A percentile compares a stretch with the other conserved stretches of the same genome.
Conservation (phyloP, 257 asterid species). For the Petunia secreta region DNA sequence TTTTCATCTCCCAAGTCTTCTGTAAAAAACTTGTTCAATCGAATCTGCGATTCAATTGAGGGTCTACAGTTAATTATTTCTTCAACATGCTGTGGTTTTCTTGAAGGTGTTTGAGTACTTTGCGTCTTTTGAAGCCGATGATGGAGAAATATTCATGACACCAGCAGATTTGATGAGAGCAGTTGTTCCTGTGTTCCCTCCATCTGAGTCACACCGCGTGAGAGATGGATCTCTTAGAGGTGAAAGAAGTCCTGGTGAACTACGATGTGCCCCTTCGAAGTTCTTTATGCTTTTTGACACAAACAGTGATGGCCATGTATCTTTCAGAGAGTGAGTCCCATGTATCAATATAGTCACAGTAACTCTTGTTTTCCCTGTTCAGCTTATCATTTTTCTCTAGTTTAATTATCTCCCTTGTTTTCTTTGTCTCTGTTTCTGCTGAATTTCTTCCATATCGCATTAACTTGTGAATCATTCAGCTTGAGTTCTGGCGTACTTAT, state of each 20-base stretch:
- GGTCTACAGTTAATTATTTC: constrained; percentile 20
- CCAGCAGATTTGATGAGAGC: constrained; percentile 98
- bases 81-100: constrained; percentile 29
- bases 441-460: constrained; percentile 12
- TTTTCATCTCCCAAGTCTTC: not conserved
- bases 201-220: constrained; percentile 83
- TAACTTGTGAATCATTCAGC: constrained; percentile 7
- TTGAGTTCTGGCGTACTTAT: not conserved
- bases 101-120: constrained; percentile 81
- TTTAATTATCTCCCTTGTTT: not conserved
- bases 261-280: constrained; percentile 74
- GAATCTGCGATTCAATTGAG: not conserved
- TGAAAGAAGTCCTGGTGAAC: constrained; percentile 85
- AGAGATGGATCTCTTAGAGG: constrained; percentile 93
- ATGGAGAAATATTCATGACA: constrained; percentile 78
- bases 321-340: constrained; percentile 79
- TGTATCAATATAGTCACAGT: constrained; percentile 20
- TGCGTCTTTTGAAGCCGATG: constrained; percentile 59
- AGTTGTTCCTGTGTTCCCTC: constrained; percentile 94
- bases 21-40: constrained; percentile 1
- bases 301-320: constrained; percentile 75
- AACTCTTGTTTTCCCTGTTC: constrained; percentile 22
- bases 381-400: constrained; percentile 9
- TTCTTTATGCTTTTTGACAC: constrained; percentile 95
- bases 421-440: constrained; percentile 19